A percentile compares a stretch with the other conserved stretches of the same genome.
Evolutionary conservation across 192 early-diverging fungal genomes (phyloP).

Genomic region (Podila horticola): DNA sequence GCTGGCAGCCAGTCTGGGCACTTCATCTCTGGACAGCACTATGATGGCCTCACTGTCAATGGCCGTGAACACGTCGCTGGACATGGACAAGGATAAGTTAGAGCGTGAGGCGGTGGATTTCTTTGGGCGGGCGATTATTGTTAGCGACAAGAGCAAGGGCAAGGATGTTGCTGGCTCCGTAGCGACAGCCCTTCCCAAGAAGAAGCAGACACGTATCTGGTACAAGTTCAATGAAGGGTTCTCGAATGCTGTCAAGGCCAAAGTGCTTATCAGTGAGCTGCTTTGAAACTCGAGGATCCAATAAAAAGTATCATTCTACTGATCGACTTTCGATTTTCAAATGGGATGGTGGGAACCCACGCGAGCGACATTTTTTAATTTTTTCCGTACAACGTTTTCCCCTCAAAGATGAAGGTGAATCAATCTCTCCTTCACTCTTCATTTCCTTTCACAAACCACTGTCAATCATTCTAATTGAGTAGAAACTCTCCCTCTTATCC

Average conservation of each 20-base stretch:
- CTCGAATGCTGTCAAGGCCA: conserved; percentile 84
- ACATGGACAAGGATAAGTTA: conserved; percentile 9
- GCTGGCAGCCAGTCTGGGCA: conserved; percentile 16
- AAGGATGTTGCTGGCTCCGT: conserved; percentile 2
- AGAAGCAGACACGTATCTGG: conserved; percentile 55
- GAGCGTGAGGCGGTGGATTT: conserved; percentile 70
- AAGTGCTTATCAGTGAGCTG: conserved; percentile 28
- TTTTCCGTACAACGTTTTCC: no score
- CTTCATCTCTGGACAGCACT: conserved; percentile 30
- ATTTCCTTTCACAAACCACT: no score
- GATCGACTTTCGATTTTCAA: background rate
- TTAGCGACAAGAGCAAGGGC: conserved; percentile 17
- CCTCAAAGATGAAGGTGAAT: no score
- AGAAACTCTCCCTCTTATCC: no score
- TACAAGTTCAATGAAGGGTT: conserved; percentile 92
- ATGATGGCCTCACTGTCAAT: background rate
- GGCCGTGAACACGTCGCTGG: background rate
- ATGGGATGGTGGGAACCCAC: no score
- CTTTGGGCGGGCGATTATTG: conserved; percentile 77
- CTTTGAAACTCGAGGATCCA: background rate
- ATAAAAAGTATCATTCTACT: background rate
- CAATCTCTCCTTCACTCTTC: no score
- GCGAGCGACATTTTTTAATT: no score
- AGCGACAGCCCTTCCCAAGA: background rate
- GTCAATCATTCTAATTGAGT: no score